Conservation (phyloP, 1,284 basidiomycete genomes). For the Ustilago hordei region DNA sequence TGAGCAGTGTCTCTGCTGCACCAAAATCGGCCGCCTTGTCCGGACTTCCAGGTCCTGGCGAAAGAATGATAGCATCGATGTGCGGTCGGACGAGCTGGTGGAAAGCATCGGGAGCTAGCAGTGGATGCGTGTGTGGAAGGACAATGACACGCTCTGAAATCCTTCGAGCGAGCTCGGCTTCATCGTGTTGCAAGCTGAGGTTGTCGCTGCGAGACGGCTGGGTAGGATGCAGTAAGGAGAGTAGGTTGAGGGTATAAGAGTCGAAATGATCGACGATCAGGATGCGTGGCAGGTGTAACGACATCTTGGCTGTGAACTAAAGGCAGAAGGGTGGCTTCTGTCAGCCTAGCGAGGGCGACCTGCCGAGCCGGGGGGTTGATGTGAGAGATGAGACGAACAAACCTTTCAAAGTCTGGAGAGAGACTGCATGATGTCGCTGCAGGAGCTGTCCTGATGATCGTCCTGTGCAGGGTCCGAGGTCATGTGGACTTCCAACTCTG, state of each 20-base stretch:
- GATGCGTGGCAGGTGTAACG: constrained; percentile 56
- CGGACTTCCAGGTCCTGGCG: constrained; percentile 65
- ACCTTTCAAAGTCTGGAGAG: too few species aligned
- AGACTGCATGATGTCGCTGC: too few species aligned
- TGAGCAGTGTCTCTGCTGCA: constrained; percentile 54
- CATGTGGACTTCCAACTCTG: background rate
- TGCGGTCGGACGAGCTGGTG: constrained; percentile 53
- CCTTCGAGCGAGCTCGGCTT: constrained; percentile 16
- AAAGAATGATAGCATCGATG: constrained; percentile 65
- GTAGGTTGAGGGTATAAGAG: constrained; percentile 67
- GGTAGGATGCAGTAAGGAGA: constrained; percentile 51
- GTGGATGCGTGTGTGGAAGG: constrained; percentile 61
- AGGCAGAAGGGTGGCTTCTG: background rate
- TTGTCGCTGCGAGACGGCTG: background rate
- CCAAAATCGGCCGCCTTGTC: constrained; percentile 61
- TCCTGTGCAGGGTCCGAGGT: background rate
- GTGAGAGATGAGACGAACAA: background rate
- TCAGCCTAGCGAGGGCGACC: background rate
- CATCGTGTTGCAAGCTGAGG: background rate
- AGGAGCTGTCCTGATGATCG: background rate
- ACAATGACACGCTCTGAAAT: constrained; percentile 55
- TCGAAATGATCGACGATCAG: constrained; percentile 67
- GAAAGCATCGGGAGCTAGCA: constrained; percentile 47
- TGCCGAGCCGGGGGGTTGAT: background rate
- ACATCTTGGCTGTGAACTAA: constrained; percentile 7